A percentile compares a stretch with the other conserved stretches of the same genome.
Evolutionary conservation across 257 asterid species (phyloP).

Genomic region (Lycium barbarum): DNA sequence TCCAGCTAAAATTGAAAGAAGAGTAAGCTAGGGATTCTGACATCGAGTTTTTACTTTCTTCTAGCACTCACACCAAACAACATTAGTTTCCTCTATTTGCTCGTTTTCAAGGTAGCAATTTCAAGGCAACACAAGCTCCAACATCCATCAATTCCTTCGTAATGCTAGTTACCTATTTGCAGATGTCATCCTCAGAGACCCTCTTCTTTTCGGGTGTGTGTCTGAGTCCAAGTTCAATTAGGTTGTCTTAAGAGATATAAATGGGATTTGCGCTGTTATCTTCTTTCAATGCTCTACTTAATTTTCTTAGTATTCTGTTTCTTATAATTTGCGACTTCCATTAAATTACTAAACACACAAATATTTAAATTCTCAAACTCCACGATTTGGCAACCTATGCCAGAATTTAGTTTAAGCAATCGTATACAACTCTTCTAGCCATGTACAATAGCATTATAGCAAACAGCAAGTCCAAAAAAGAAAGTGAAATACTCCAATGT

Average conservation of each 20-base stretch:
- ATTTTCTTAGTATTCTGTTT: not conserved
- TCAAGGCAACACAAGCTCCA: slow-evolving; percentile 13
- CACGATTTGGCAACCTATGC: not conserved
- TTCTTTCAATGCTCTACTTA: not conserved
- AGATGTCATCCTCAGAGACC: slow-evolving; percentile 12
- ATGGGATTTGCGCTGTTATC: slow-evolving; percentile 11
- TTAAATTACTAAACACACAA: not conserved
- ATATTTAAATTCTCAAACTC: slow-evolving; percentile 18
- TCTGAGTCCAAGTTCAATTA: slow-evolving; percentile 9
- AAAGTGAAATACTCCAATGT: not conserved
- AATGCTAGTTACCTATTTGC: slow-evolving; percentile 11
- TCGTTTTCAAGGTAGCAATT: not conserved
- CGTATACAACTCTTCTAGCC: not conserved
- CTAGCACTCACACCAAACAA: not conserved
- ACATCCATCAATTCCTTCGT: not conserved
- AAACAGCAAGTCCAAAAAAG: not conserved
- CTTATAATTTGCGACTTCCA: not conserved
- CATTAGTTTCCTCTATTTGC: not conserved
- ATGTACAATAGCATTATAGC: not conserved
- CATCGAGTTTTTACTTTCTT: not conserved
- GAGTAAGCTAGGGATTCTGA: not conserved
- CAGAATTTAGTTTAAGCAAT: not conserved
- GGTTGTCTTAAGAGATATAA: not conserved
- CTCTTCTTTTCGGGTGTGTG: not conserved
- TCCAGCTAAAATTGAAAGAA: slow-evolving; percentile 7